Evolutionary conservation across 345 rosid genomes (phyloP), one percentile per base, ranked within the genome.

Genomic region (Brassica napus): DNA sequence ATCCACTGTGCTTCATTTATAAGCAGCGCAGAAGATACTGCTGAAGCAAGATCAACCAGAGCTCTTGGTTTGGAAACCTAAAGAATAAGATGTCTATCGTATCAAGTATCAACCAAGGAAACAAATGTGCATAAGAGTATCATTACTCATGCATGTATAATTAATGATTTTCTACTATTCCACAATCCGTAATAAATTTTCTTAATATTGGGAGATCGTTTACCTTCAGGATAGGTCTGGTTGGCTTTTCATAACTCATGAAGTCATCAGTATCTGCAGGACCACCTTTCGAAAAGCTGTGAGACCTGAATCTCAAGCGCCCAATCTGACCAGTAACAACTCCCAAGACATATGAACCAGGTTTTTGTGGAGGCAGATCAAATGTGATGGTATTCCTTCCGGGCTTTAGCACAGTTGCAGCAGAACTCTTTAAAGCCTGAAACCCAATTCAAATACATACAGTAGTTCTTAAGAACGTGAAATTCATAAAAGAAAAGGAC

Each of bases 191-290:
- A 42, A 39, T 32, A n/a, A 34, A 54, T 69, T 44, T 44, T 49
- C 34, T 68, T 69, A 47, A 76, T 77, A 31, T 11, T 42, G 81
- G 63, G 47, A 69, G 65, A 82, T 58, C 57, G 64, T 61, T 24
- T 83, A 91, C 98, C 97, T 95, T 93, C 83, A 95, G 81, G 77
- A 95, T 89, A 77, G 98, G 93, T 79, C 91, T 88, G 55, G 92
- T 88, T 84, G 98, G 98, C 77, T 90, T 95, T 85, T 95, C 99
- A 81, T 90, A 89, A 83, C 96, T 93, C 97, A 93, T 93, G 74
- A 95, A 89, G 87, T 95, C 98, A 84, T 93, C 99, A 83, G 80
- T 90, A 75, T 95, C 98, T 32, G 91, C 98, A 31, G 99, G 99
- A 65, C 94, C 97, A 82, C 88, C 97, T 84, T 89, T 95, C 26